A percentile compares a stretch with the other conserved stretches of the same genome.
Evolutionary conservation across 2,329 filamentous ascomycete genomes (phyloP).

Genomic region (Neophaeococcomyces aloes): DNA sequence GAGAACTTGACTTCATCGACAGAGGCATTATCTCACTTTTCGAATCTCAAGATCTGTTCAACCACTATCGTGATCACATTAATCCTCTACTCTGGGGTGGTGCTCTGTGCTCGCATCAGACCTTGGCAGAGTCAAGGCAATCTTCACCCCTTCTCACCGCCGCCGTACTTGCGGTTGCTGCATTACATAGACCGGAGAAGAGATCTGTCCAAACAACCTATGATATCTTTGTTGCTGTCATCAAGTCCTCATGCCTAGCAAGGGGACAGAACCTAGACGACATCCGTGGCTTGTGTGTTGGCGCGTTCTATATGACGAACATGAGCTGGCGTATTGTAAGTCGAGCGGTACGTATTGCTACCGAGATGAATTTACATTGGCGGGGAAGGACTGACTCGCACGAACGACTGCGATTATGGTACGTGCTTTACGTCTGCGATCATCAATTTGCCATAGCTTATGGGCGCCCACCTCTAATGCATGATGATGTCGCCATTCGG

Average conservation of each 20-base stretch:
- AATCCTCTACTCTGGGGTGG: conserved; percentile 44
- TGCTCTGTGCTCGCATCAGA: conserved; percentile 39
- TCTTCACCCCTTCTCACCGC: conserved; percentile 45
- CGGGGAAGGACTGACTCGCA: conserved; percentile 39
- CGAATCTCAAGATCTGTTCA: conserved; percentile 44
- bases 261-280: conserved; percentile 48
- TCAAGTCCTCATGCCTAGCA: conserved; percentile 46
- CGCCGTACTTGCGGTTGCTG: conserved; percentile 46
- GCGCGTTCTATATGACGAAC: conserved; percentile 52
- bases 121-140: conserved; percentile 42
- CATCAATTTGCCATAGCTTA: conserved; percentile 55
- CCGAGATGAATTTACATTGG: conserved; percentile 45
- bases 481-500: conserved; percentile 46
- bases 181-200: conserved; percentile 46
- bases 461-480: conserved; percentile 47
- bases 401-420: conserved; percentile 50
- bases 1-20: conserved; percentile 42
- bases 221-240: conserved; percentile 45
- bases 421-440: conserved; percentile 53
- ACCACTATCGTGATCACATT: conserved; percentile 41
- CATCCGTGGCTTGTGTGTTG: conserved; percentile 48
- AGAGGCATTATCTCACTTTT: conserved; percentile 37
- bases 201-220: conserved; percentile 45
- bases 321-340: conserved; percentile 52
- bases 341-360: conserved; percentile 46